phyloP scores from a whole-genome alignment of 495 filamentous ascomycete genomes.

The Penicillium soppii region DNA sequence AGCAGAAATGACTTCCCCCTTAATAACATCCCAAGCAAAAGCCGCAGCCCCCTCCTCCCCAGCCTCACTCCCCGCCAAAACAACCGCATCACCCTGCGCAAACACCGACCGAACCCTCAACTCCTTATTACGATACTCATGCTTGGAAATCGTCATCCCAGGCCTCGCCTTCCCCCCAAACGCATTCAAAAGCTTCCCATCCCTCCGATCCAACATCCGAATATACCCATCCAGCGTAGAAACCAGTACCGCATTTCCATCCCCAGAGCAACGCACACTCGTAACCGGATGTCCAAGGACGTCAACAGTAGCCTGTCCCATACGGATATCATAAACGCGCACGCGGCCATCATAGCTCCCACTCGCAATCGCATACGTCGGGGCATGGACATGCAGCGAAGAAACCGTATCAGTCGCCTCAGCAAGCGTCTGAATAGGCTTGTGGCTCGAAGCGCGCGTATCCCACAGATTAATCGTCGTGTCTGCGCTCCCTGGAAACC shows the following conservation, averaged over 20 bases:
- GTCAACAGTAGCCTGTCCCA: conserved; percentile 72
- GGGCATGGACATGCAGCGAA: conserved; percentile 50
- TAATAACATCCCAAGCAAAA: conserved; percentile 89
- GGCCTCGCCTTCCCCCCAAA: conserved; percentile 49
- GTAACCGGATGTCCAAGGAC: conserved; percentile 59
- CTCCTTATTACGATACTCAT: conserved; percentile 61
- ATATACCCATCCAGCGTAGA: conserved; percentile 74
- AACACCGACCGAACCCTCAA: conserved; percentile 70
- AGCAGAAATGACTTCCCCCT: conserved; percentile 62
- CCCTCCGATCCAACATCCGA: conserved; percentile 75
- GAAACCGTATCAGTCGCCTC: conserved; percentile 80
- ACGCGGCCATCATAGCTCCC: conserved; percentile 88
- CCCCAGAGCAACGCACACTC: conserved; percentile 64
- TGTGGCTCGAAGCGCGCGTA: conserved; percentile 54
- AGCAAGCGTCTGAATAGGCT: conserved; percentile 72
- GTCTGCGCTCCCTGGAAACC: conserved; percentile 65
- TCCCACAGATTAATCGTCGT: conserved; percentile 89
- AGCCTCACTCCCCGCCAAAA: conserved; percentile 80
- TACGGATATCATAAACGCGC: conserved; percentile 83
- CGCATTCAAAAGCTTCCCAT: conserved; percentile 70
- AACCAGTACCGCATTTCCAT: conserved; percentile 72
- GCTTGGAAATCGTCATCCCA: neutral
- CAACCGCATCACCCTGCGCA: conserved; percentile 70
- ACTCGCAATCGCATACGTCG: conserved; percentile 43
- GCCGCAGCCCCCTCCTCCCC: conserved; percentile 50